phyloP scores from a whole-genome alignment of 352 stramenopile genomes.

The Pythium plurisporium region DNA sequence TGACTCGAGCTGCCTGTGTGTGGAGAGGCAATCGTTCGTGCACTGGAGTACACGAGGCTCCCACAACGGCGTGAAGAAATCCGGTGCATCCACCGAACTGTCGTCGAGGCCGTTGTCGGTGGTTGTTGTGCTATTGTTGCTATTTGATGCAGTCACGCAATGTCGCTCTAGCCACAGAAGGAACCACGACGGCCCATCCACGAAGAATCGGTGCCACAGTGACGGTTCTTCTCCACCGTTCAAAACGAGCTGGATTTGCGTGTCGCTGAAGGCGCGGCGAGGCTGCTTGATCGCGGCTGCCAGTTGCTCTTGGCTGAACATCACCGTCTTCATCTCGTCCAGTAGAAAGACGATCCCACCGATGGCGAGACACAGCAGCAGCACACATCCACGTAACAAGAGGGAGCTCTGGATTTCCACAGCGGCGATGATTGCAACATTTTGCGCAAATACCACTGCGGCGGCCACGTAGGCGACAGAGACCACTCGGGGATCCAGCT shows the following conservation, averaged over 20 bases:
- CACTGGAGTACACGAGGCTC: background rate
- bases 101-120: background rate
- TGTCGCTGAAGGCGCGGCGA: slow-evolving; percentile 16
- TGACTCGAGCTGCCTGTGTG: slow-evolving; percentile 1
- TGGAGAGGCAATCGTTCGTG: background rate
- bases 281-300: slow-evolving; percentile 1
- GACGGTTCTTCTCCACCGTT: slow-evolving; percentile 37
- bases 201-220: slow-evolving; percentile 43
- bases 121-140: background rate
- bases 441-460: background rate
- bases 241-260: slow-evolving; percentile 23
- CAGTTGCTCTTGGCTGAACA: slow-evolving; percentile 32
- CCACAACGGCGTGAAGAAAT: slow-evolving; percentile 34
- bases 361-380: slow-evolving; percentile 11
- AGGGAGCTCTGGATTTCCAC: slow-evolving; percentile 1
- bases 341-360: slow-evolving; percentile 5
- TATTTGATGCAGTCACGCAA: slow-evolving; percentile 10
- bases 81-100: slow-evolving; percentile 15
- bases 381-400: slow-evolving; percentile 5
- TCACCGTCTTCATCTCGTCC: slow-evolving; percentile 28
- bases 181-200: slow-evolving; percentile 43
- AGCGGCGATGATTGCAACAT: background rate
- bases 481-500: slow-evolving; percentile 10
- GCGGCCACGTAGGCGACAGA: background rate
- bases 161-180: slow-evolving; percentile 32